These are phyloP conservation scores for Rugosomyces carneus DNA, from an alignment of 1,284 basidiomycete genomes.

Conservation along the genomic window DNA sequence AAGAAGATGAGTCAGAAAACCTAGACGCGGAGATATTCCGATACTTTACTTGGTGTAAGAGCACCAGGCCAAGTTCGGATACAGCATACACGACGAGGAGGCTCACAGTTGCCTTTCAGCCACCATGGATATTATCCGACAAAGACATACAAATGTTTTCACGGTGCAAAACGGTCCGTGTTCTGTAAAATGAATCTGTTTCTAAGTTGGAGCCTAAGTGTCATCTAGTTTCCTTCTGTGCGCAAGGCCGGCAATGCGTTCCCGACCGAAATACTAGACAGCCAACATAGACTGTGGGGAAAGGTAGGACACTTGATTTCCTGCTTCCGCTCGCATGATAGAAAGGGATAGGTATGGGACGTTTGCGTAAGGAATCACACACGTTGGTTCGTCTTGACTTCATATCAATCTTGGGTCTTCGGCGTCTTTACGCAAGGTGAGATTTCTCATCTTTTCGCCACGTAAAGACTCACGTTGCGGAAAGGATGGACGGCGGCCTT, in stretches of 20 bases:
- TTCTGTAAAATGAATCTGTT: neutral
- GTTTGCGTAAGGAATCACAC: slow-evolving; percentile 45
- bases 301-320: slow-evolving; percentile 38
- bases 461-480: neutral
- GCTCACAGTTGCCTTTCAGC: slow-evolving; percentile 48
- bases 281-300: slow-evolving; percentile 54
- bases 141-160: slow-evolving; percentile 52
- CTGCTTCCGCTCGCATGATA: neutral
- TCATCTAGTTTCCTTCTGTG: slow-evolving; percentile 33
- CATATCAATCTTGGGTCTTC: slow-evolving; percentile 66
- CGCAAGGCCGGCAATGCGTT: slow-evolving; percentile 25
- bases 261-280: slow-evolving; percentile 24
- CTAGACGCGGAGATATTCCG: slow-evolving; percentile 38
- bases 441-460: neutral
- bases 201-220: too few relatives aligned
- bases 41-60: slow-evolving; percentile 42
- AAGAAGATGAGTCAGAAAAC: slow-evolving; percentile 26
- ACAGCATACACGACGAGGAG: slow-evolving; percentile 11
- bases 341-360: slow-evolving; percentile 54
- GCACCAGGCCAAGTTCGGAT: slow-evolving; percentile 7
- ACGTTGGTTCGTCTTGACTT: slow-evolving; percentile 62
- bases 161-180: slow-evolving; percentile 36
- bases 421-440: slow-evolving; percentile 60
- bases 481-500: slow-evolving; percentile 51
- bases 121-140: slow-evolving; percentile 57